Evolutionary conservation across 1,139 yeast genomes (phyloP), one percentile per base, ranked within the genome.

Genomic region (Suhomyces wounanorum): DNA sequence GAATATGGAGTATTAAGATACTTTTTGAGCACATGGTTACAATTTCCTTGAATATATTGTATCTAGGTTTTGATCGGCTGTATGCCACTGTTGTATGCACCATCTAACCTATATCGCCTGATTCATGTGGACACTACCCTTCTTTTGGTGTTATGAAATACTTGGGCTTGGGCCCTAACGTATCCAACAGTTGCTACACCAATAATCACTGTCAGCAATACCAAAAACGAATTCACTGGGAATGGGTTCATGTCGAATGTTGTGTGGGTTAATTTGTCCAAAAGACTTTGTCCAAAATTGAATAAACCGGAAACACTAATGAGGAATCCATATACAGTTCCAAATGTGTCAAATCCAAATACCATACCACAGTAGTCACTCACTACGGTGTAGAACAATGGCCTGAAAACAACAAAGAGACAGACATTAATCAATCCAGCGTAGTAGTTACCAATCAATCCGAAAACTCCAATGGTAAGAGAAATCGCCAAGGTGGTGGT

Each of bases 271-370:
- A 66, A 58, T 43, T 61, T 62, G 55, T 76, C 81, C 61, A 76
- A 70, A 18, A 66, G 55, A 47, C 71, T 68, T 56, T 75, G 80
- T 37, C 67, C 61, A 52, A 68, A 67, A 55, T 75, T 76, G 57
- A 73, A 62, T 13, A 73, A 56, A 14, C 81, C 81, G 6, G 78
- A 68, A 41, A 73, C 64, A 52, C 75, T 67, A 53, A 74, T 73
- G 35, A 75, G 70, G n/a, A 75, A 63, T 3, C 81, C 81, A 55
- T 76, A 76, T 25, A 76, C 73, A 3, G 79, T 75, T 7, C 81
- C 81, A 58, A 76, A 76, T 13, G 79, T 76, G 52, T 75, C 79
- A 52, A 75, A 76, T 8, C 81, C 81, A 61, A 76, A 76, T 31
- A 76, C 79, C 57, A 76, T 76, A 45, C 80, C 80, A 57, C 79